Base-by-base conservation (phyloP, 441 rosid species). In the Croton laevigatus region DNA sequence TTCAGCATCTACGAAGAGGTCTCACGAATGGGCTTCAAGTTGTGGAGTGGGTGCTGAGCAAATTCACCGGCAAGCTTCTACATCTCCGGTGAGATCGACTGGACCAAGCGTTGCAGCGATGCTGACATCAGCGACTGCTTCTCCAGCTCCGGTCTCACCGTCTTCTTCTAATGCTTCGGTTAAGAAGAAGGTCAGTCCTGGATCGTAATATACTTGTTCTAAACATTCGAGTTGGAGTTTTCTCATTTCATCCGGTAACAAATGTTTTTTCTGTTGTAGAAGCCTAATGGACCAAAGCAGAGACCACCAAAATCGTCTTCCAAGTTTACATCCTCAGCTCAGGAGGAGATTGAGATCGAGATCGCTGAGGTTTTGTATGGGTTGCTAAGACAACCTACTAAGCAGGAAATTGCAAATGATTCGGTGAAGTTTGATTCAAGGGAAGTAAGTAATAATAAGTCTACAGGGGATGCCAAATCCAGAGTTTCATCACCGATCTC, bases 351-450 rank as follows among this genome's bases (percentile, higher is more conserved):
- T 75, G 98, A 94, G 88, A 86, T 95, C 73, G 99, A 95, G 89
- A 92, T 95, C 38, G 99, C 99, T 0, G 96, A 95, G 76, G 99
- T 95, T 16, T 78, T 95, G 27, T 95, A 89, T 58, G 98, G 96
- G 12, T 81, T 94, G 97, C 82, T 85, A 94, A 85, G 91, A 76
- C 94, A 89, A 0, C 84, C 96, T 8, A 75, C 83, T 0, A 92
- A 89, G 85, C 89, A 81, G 58, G 97, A 92, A 59, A 59, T 73
- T 37, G 84, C 76, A 44, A 71, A 71, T 36, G 94, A 85, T 62
- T 60, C 70, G 40, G 62, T 70, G 64, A 73, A 62, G 66, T 37
- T 71, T 45, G 78, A 84, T 70, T 59, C 78, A n/a, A 79, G 76
- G 37, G 94, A 86, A 38, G 79, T 75, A 42, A 81, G 45, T 60